Evolutionary conservation across 73 alveolate species (phyloP).

Genomic region (Effrenium voratum): DNA sequence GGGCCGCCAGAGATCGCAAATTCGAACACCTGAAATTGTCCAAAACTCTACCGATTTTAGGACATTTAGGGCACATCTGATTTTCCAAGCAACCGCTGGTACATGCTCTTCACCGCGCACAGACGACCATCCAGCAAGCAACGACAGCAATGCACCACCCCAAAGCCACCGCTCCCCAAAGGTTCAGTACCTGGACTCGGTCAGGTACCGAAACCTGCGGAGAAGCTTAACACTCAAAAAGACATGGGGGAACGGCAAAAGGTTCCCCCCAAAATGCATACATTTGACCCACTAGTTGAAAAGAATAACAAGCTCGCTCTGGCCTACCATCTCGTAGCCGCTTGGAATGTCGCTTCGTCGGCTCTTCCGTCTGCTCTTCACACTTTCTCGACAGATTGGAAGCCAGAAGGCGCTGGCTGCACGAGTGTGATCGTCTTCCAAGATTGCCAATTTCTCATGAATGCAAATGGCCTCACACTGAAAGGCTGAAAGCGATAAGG

Average conservation of each 20-base stretch:
- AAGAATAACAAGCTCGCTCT: neutral
- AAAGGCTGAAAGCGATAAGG: neutral
- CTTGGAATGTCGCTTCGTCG: neutral
- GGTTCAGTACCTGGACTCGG: neutral
- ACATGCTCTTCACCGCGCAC: constrained; percentile 26
- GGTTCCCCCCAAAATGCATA: neutral
- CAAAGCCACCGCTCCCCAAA: constrained; percentile 53
- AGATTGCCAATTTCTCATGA: neutral
- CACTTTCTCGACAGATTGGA: neutral
- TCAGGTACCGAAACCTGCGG: neutral
- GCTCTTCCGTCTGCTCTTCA: neutral
- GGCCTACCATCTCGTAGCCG: neutral
- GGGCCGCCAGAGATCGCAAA: too few relatives aligned
- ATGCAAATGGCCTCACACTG: neutral
- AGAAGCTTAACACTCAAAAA: neutral
- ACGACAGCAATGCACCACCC: constrained; percentile 59
- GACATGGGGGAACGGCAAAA: neutral
- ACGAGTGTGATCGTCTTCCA: neutral
- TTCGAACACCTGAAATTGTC: too few relatives aligned
- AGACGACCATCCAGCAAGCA: constrained; percentile 19
- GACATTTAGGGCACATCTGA: neutral
- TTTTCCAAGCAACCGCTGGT: constrained; percentile 12
- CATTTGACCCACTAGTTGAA: neutral
- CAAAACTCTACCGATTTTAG: too few relatives aligned
- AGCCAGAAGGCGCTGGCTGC: neutral